Evolutionary conservation across 2,329 filamentous ascomycete genomes (phyloP).

Genomic region (Cercospora berteroae): DNA sequence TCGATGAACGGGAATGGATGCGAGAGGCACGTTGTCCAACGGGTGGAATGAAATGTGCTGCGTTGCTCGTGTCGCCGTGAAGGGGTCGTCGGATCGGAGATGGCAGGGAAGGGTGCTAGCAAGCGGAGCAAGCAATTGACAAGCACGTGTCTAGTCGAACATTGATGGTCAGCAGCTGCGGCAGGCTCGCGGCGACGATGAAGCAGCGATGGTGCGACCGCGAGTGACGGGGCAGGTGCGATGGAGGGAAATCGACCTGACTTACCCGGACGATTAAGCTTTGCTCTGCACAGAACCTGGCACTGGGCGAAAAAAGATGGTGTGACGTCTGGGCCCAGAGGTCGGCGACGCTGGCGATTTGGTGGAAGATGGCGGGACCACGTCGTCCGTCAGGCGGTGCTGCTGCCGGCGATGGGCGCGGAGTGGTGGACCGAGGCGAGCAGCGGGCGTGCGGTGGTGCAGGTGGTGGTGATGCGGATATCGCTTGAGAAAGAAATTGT

Average conservation of each 20-base stretch:
- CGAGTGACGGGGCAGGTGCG: not conserved
- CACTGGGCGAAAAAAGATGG: constrained; percentile 11
- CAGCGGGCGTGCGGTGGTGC: not conserved
- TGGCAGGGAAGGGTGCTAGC: not conserved
- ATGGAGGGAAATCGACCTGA: constrained; percentile 3
- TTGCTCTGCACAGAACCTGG: constrained; percentile 7
- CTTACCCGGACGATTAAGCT: constrained; percentile 7
- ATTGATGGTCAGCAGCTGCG: not conserved
- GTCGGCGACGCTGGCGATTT: not conserved
- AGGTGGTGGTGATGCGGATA: not conserved
- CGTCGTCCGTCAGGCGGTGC: not conserved
- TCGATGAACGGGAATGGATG: constrained; percentile 11
- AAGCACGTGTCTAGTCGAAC: not conserved
- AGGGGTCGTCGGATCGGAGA: not conserved
- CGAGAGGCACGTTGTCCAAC: not conserved
- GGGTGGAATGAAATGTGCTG: not conserved
- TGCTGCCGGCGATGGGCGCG: not conserved
- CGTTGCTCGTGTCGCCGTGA: constrained; percentile 7
- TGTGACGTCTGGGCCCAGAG: constrained; percentile 4
- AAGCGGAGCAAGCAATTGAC: constrained; percentile 5
- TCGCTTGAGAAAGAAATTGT: constrained; percentile 4
- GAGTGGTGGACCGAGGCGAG: not conserved
- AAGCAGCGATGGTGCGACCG: not conserved
- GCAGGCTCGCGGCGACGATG: not conserved
- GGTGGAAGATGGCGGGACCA: not conserved